Evolutionary conservation across 2,329 filamentous ascomycete species (phyloP), one percentile per base, ranked within the genome.

Genomic region (Cryphonectria radicalis): DNA sequence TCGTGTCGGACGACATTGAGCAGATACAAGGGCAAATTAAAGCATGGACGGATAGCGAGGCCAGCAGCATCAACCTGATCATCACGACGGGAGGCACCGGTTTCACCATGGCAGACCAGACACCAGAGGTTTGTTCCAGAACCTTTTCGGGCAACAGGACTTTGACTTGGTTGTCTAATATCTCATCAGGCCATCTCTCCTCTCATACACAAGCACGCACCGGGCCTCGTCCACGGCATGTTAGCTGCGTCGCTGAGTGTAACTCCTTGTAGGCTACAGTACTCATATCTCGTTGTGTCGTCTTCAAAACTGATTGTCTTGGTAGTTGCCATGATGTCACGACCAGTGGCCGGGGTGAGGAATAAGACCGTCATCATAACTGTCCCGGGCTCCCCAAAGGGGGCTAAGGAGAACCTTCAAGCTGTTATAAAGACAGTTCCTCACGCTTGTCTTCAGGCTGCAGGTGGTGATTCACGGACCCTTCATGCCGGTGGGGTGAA

Each of bases 181-280:
- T 50, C 35, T 19, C 25, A 64, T 37, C 74, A 95, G 92, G 95
- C 94, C 66, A 88, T 98, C n/a, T 83, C 86, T 19, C 89, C 91
- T 6, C 82, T 98, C 57, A 85, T 98, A 60, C 91, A 97, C 77
- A 94, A 92, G 78, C 90, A 95, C 80, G 96, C 96, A 0, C 90
- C 94, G 0, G 96, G 96, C 0, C 85, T 99, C 66, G 92, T 98
- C n/a, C 95, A 99, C 82, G 94, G 91, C 74, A 99, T 99, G 95
- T 85, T 99, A 59, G 87, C 94, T 7, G 86, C 93, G 28, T 98
- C 95, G 0, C 84, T 97, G 22, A 85, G 89, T 60, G 90, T 98
- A 46, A 99, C 96, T 3, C 95, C 95, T 63, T 99, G 94, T 97
- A 84, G 84, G 92, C 82, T 46, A 43, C 62, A 5, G 14, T 25